Conservation (phyloP, 2,329 filamentous ascomycete genomes). For the Ophiostoma montium region DNA sequence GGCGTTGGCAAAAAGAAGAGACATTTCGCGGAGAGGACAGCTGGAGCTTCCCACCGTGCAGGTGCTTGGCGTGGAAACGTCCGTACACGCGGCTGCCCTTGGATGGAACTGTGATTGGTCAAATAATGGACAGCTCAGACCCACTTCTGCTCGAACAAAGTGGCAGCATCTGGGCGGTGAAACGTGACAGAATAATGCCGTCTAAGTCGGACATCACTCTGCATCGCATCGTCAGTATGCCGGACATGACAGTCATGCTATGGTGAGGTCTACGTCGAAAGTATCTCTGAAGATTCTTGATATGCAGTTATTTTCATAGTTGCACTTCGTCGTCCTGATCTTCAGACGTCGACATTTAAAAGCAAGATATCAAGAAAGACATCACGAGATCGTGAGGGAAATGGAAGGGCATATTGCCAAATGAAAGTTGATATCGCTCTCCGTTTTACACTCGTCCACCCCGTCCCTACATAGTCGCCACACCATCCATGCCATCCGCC, state of each 20-base stretch:
- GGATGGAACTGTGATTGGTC: constrained; percentile 2
- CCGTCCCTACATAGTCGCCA: constrained; percentile 1
- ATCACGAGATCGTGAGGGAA: no score
- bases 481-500: constrained; percentile 34
- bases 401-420: constrained; percentile 28
- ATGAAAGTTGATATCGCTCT: neutral
- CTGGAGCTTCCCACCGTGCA: constrained; percentile 10
- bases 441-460: neutral
- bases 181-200: neutral
- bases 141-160: neutral
- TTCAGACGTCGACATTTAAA: no score
- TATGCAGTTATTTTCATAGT: no score
- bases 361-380: no score
- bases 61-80: neutral
- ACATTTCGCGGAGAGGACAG: constrained; percentile 11
- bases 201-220: no score
- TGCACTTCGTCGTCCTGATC: constrained; percentile 28
- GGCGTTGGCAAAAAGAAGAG: constrained; percentile 1
- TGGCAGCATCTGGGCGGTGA: constrained; percentile 9
- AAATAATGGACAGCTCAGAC: neutral
- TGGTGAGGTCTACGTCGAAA: no score
- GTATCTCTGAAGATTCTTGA: no score
- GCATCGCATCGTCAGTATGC: no score
- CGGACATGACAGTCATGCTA: neutral
- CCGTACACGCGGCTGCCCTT: constrained; percentile 7